Percentiles rank a stretch among this genome's conserved stretches.
phyloP scores from a whole-genome alignment of 2,329 filamentous ascomycete genomes.

The Coleophoma cylindrospora region DNA sequence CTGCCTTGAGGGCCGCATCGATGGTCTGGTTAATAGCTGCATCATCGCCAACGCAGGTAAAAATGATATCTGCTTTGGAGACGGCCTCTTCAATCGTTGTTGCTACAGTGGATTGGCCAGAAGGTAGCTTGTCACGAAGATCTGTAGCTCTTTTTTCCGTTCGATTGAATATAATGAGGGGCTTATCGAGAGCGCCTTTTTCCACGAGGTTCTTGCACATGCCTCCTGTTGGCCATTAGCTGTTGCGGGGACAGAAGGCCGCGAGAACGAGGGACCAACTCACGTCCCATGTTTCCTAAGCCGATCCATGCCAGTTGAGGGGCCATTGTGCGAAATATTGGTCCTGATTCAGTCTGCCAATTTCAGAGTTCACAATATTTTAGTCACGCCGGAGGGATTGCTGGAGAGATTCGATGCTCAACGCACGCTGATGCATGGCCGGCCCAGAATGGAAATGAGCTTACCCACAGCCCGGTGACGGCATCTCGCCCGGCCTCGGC shows the following conservation, averaged over 20 bases:
- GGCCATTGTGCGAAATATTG: conserved; percentile 31
- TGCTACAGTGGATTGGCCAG: conserved; percentile 59
- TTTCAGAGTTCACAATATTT: too few relatives aligned
- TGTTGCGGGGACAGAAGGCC: neutral
- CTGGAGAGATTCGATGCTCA: too few relatives aligned
- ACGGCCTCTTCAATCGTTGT: conserved; percentile 62
- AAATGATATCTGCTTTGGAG: conserved; percentile 68
- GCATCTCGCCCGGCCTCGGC: too few relatives aligned
- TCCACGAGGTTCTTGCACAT: conserved; percentile 81
- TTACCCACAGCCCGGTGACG: too few relatives aligned
- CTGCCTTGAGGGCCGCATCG: conserved; percentile 46
- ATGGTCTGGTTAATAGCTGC: conserved; percentile 62
- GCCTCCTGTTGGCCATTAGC: conserved; percentile 38
- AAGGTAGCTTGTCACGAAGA: conserved; percentile 54
- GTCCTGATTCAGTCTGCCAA: too few relatives aligned
- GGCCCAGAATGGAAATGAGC: too few relatives aligned
- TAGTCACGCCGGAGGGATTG: too few relatives aligned
- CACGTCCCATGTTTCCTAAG: conserved; percentile 82
- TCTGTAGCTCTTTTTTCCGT: conserved; percentile 61
- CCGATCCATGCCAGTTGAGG: conserved; percentile 72
- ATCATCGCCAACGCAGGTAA: conserved; percentile 78
- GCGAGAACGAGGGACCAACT: conserved; percentile 22
- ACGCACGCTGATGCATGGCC: too few relatives aligned
- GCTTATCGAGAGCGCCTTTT: conserved; percentile 67
- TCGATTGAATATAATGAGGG: conserved; percentile 78